Evolutionary conservation across 495 filamentous ascomycete genomes (phyloP).

Genomic region (Podospora tetraspora): DNA sequence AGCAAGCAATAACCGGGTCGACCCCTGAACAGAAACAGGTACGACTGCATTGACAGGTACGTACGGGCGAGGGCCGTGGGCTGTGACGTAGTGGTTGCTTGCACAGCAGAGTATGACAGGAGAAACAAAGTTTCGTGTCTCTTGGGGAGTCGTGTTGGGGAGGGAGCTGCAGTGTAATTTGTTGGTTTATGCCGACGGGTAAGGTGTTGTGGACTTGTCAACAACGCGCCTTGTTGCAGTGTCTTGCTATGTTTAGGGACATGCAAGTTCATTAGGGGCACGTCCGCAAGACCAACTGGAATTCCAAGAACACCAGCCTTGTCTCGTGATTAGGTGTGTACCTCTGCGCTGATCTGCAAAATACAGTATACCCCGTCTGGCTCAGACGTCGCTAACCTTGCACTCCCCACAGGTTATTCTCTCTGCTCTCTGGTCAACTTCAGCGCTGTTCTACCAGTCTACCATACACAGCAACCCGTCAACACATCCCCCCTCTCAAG

Average conservation of each 20-base stretch:
- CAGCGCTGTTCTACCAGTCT: not conserved
- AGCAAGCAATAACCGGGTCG: not conserved
- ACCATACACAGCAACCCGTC: not conserved
- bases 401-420: not conserved
- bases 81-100: not conserved
- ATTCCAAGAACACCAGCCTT: not conserved
- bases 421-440: not conserved
- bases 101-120: not conserved
- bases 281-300: too few species aligned
- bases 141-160: not conserved
- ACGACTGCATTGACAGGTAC: not conserved
- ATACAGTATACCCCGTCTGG: not conserved
- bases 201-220: not conserved
- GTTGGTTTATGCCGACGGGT: conserved; percentile 13
- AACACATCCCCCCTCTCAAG: not conserved
- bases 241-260: not conserved
- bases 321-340: not conserved
- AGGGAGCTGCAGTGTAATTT: not conserved
- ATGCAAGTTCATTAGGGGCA: not conserved
- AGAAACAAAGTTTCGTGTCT: not conserved
- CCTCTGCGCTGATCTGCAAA: not conserved
- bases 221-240: not conserved
- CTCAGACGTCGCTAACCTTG: not conserved
- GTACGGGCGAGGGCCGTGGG: not conserved
- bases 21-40: not conserved